phyloP scores from a whole-genome alignment of 2,329 filamentous ascomycete species.

The Fusarium transvaalense region DNA sequence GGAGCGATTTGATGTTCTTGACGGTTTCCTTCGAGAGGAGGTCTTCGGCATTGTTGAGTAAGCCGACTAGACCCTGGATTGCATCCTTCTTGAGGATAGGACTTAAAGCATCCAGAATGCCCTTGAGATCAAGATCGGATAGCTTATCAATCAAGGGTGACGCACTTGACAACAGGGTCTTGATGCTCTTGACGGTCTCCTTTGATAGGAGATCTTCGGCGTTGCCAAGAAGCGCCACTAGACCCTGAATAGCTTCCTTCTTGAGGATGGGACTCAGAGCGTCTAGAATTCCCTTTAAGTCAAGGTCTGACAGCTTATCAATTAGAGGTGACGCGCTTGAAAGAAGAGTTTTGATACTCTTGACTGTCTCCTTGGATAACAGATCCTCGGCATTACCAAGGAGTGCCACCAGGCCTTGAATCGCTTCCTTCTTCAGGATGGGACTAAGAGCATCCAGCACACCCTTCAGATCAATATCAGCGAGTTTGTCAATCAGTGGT shows the following conservation, averaged over 20 bases:
- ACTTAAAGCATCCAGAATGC: background rate
- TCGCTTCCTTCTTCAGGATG: conserved; percentile 46
- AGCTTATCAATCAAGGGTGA: background rate
- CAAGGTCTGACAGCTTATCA: conserved; percentile 49
- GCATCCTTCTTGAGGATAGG: conserved; percentile 21
- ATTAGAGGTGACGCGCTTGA: conserved; percentile 32
- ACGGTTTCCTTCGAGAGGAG: conserved; percentile 3
- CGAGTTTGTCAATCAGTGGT: conserved; percentile 44
- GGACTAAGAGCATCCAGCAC: conserved; percentile 47
- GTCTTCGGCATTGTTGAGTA: conserved; percentile 7
- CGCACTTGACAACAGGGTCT: conserved; percentile 30
- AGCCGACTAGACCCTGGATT: conserved; percentile 9
- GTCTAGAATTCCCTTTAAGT: conserved; percentile 50
- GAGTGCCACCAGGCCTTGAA: conserved; percentile 47
- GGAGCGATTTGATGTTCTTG: conserved; percentile 44
- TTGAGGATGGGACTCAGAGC: conserved; percentile 54
- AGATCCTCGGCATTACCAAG: conserved; percentile 46
- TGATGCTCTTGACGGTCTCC: conserved; percentile 37
- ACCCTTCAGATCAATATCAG: conserved; percentile 53
- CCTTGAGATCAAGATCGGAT: conserved; percentile 9
- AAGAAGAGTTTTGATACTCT: conserved; percentile 39
- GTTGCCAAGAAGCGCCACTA: conserved; percentile 51
- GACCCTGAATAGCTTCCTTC: conserved; percentile 48
- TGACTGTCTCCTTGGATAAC: conserved; percentile 37
- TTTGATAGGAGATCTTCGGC: conserved; percentile 46